Base-by-base conservation (phyloP, 805 yeast species). In the Ogataea paradorogensis region DNA sequence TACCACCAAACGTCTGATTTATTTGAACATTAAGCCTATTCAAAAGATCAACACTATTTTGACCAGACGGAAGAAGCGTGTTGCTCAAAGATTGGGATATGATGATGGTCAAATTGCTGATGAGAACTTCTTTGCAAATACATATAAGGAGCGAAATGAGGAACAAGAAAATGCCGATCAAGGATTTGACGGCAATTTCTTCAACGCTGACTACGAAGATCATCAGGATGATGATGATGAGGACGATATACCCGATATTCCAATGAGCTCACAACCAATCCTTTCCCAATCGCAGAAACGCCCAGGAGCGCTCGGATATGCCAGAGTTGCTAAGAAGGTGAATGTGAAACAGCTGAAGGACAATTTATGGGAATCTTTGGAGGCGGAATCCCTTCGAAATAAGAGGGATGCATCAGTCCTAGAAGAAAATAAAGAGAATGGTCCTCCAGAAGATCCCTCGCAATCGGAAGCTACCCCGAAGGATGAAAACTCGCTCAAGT, bases 71-170 rank as follows among this genome's bases (percentile, higher is more conserved):
- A 47, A 61, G 53, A 46, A 48, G 46, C 40, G 32, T 10, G 32
- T 46, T 8, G 43, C 42, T 2, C 51, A 36, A 29, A 38, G 32
- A 34, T 33, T 27, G 10, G 43, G 50, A 10, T 50, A 38, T 11
- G 63, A 59, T 1, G 57, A 51, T 9, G 58, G 59, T 9, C 67
- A 68, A 21, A 69, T 69, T 15, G 64, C 80, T 0, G 78, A 76
- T 48, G 77, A 74, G 46, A 65, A 65, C 31, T 76, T 55, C 54
- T 76, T 74, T 61, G 81, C 81, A 1, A 63, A 69, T 26, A 66
- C 70, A 22, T 74, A 69, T 35, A 59, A 64, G 27, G 67, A 62
- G 25, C 68, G 62, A 24, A 51, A 28, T 10, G 50, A 24, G 24
- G 50, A 40, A 31, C 38, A 9, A 5, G 23, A 25, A 33, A 45